Base-by-base conservation (phyloP, 768 basidiomycete species). In the Phylloporus scabripes region DNA sequence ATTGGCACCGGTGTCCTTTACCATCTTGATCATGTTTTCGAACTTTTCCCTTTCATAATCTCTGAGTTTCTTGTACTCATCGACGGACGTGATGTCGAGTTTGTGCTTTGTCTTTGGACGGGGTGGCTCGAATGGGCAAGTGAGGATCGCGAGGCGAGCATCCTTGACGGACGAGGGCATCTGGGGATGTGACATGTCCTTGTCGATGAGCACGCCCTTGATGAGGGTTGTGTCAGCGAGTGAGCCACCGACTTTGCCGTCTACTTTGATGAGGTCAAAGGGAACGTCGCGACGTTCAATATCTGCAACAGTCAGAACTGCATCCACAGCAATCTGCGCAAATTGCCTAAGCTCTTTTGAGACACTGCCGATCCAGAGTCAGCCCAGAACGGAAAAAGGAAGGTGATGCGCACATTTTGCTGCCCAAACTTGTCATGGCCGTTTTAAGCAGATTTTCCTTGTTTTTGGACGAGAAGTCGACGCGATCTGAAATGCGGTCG, bases 101-200 rank as follows among this genome's bases (percentile, higher is more conserved):
- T 99, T 95, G 70, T 99, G 96, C 73, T 99, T 99, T 10, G 96
- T 99, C 76, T 98, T 99, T 33, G 96, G 96, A 20, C 96, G 85
- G 3, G 96, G 96, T 15, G 96, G 96, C 66, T 99, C 96, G 66
- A 99, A 99, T 18, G 96, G 93, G 70, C 96, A 99, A 38, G 96
- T 99, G 39, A 99, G 80, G 70, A 99, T 98, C 12, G 95, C 96
- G 47, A 99, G 76, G 51, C 83, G 84, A 46, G 96, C 96, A 66
- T 98, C 89, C 56, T 76, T 79, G 59, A 99, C 85, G 31, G 73
- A 76, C 50, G 80, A 83, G 8, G 95, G 95, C 96, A 99, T 99
- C 69, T 96, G 92, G 4, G 95, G 88, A 63, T 99, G 96, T 11
- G 93, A 97, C 88, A 99, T 95, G 72, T 99, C 95, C 72, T 99